These are phyloP conservation scores for Trametes meyenii DNA, from an alignment of 768 basidiomycete genomes.

Conservation along the genomic window DNA sequence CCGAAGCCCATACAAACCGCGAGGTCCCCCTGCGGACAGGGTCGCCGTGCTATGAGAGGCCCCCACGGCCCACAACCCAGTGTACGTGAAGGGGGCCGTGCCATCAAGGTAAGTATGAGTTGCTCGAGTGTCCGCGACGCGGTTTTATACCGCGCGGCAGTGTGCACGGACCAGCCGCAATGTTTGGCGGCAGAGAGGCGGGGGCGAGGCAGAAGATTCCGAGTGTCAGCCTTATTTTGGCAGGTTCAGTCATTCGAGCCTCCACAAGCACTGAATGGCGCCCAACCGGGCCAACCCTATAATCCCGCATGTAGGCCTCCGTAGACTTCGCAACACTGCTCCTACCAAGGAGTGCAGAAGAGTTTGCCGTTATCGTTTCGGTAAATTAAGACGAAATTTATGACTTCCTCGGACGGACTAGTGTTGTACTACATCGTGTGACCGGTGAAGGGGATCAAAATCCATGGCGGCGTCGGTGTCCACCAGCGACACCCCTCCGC, in stretches of 20 bases:
- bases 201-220: neutral
- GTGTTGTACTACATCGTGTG: too few relatives aligned
- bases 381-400: too few relatives aligned
- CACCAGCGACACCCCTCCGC: slow-evolving; percentile 13
- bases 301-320: too few relatives aligned
- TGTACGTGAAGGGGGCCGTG: slow-evolving; percentile 39
- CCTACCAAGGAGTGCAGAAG: too few relatives aligned
- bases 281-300: too few relatives aligned
- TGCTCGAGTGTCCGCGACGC: slow-evolving; percentile 1
- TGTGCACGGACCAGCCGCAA: slow-evolving; percentile 23
- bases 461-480: slow-evolving; percentile 16
- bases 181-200: neutral
- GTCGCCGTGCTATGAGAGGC: slow-evolving; percentile 55
- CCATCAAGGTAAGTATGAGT: slow-evolving; percentile 41
- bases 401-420: too few relatives aligned
- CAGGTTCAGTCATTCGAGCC: too few relatives aligned
- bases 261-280: too few relatives aligned
- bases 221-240: too few relatives aligned
- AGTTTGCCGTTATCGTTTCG: too few relatives aligned
- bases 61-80: slow-evolving; percentile 40
- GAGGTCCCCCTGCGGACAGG: slow-evolving; percentile 49
- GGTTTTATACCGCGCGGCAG: slow-evolving; percentile 5
- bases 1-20: slow-evolving; percentile 45
- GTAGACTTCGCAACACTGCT: too few relatives aligned
- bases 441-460: neutral